Conservation (phyloP, 225 moss, liverwort and hornwort genomes). For the Climacium dendroides region DNA sequence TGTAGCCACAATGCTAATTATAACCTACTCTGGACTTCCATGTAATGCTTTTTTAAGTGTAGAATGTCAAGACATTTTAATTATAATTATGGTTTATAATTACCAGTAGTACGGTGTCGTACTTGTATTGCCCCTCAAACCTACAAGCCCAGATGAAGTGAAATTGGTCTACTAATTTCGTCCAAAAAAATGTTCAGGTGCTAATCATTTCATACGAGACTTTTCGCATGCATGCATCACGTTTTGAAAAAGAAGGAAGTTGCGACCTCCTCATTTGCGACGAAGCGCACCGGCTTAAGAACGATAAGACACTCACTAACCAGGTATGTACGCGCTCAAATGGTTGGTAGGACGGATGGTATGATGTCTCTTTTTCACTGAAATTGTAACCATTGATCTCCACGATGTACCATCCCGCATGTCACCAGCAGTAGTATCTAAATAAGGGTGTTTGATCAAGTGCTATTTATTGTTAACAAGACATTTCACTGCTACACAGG, state of each 20-base stretch:
- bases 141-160: neutral
- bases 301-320: constrained; percentile 93
- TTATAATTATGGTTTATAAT: neutral
- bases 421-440: neutral
- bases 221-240: constrained; percentile 80
- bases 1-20: neutral
- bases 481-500: neutral
- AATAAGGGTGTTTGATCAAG: neutral
- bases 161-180: neutral
- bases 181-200: constrained; percentile 31
- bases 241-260: constrained; percentile 84
- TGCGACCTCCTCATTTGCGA: constrained; percentile 97
- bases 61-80: neutral
- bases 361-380: neutral
- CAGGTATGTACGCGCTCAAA: constrained; percentile 31
- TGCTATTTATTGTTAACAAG: neutral
- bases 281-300: constrained; percentile 95
- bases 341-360: neutral
- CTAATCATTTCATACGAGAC: constrained; percentile 96
- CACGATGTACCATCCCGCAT: neutral
- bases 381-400: neutral
- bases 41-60: neutral
- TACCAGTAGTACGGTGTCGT: neutral
- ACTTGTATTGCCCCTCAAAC: neutral
- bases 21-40: neutral